Percentiles rank a stretch among this genome's conserved stretches.
Conservation (phyloP, 192 early-diverging fungal species). For the Haplosporangium gracile region DNA sequence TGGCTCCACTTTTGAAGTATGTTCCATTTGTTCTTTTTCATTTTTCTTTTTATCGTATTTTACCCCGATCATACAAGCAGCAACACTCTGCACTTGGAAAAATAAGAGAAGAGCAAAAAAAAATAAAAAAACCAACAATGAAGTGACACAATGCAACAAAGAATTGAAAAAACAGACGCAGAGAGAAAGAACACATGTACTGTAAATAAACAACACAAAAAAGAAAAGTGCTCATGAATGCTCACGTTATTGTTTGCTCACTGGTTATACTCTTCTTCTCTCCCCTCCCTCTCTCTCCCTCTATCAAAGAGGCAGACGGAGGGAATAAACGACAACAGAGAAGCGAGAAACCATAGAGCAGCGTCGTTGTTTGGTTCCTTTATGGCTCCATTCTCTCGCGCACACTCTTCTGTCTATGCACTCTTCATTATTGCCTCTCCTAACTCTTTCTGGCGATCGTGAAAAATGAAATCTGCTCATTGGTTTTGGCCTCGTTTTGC, state of each 20-base stretch:
- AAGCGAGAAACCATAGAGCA: constrained; percentile 6
- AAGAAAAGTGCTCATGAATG: constrained; percentile 16
- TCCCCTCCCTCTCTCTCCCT: neutral
- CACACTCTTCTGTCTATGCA: neutral
- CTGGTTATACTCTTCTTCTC: neutral
- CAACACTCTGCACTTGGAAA: neutral
- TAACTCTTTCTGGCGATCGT: neutral
- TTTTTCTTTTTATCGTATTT: neutral
- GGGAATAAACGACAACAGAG: neutral
- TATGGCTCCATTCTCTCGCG: neutral
- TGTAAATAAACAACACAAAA: constrained; percentile 8
- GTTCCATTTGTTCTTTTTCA: neutral
- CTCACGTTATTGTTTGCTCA: constrained; percentile 15
- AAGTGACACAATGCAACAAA: too few relatives aligned
- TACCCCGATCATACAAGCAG: neutral
- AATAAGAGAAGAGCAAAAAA: neutral
- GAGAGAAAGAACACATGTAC: neutral
- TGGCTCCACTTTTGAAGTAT: neutral
- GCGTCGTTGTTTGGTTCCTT: neutral
- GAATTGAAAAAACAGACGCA: neutral
- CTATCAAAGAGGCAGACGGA: neutral
- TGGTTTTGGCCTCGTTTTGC: neutral
- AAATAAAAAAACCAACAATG: neutral
- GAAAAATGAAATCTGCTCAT: neutral
- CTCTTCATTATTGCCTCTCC: neutral